Evolutionary conservation across 345 rosid genomes (phyloP), one percentile per base, ranked within the genome.

Genomic region (Eucalyptus cloeziana): DNA sequence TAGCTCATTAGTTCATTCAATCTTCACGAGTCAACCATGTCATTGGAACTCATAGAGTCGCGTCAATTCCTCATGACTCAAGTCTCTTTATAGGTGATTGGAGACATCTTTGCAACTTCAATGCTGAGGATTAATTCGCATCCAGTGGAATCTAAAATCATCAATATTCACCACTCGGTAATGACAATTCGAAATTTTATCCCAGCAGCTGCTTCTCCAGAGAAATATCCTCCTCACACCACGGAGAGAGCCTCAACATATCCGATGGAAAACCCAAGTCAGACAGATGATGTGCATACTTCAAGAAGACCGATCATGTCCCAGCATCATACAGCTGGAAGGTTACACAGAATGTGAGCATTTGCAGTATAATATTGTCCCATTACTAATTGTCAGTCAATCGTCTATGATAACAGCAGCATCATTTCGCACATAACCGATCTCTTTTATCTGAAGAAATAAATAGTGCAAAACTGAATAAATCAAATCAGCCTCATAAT

Each of bases 371-470:
- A n/a, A 33, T 4, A 69, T 69, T 3, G 13, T 69, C 12, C 80
- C 13, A 0, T 33, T 69, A 4, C 43, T 16, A 33, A 8, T 69
- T 69, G 80, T 69, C 80, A 33, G 44, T 33, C 24, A 17, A 69
- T 69, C 44, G 12, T 33, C 24, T 17, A 69, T 69, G 44, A 8
- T 9, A 33, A 9, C 4, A 0, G 44, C 80, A 69, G 15, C 6
- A 15, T 17, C 0, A 7, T 69, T 17, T 69, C 88, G 89, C 54
- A 89, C 89, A 90, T 90, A 89, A 50, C 91, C 86, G 40, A 87
- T 81, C 86, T 89, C 92, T 88, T 92, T 94, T 67, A 93, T 91
- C 88, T 95, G 95, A 91, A 92, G 47, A 85, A 92, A 91, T 91
- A 95, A 90, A 91, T 92, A 89, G 49, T 93, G 89, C 88, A 95